A percentile compares a stretch with the other conserved stretches of the same genome.
phyloP scores from a whole-genome alignment of 1,284 basidiomycete species.

The Vanrija humicola region DNA sequence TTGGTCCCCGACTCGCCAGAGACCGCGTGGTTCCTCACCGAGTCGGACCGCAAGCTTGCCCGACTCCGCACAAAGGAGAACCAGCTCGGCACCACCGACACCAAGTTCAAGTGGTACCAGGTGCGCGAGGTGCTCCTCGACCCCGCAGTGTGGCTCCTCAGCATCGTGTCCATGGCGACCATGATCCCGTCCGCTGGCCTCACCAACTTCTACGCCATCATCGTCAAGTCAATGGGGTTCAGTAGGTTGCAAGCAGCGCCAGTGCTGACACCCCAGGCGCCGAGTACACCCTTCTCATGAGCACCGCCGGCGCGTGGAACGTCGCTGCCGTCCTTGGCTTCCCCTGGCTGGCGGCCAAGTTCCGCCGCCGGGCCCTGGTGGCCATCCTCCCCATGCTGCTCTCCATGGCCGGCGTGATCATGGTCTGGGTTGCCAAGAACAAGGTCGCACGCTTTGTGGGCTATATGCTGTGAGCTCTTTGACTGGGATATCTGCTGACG shows the following conservation, averaged over 20 bases:
- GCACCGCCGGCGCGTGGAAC: constrained; percentile 7
- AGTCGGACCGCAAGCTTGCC: constrained; percentile 26
- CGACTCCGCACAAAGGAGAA: constrained; percentile 25
- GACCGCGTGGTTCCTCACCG: constrained; percentile 26
- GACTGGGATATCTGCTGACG: too few relatives aligned
- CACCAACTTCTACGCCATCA: constrained; percentile 7
- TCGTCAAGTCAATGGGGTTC: constrained; percentile 22
- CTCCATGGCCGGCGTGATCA: constrained; percentile 12
- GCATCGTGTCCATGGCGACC: not conserved
- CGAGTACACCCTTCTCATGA: constrained; percentile 16
- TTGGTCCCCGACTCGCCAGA: constrained; percentile 30
- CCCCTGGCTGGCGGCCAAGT: constrained; percentile 14
- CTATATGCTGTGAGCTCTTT: constrained; percentile 6
- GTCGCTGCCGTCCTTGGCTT: constrained; percentile 7
- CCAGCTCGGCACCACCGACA: constrained; percentile 28
- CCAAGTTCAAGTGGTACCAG: constrained; percentile 24
- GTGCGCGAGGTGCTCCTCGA: constrained; percentile 27
- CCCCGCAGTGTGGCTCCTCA: constrained; percentile 1
- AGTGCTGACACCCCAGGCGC: not conserved
- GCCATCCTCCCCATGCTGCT: constrained; percentile 4
- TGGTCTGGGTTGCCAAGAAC: constrained; percentile 14
- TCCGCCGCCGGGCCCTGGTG: constrained; percentile 9
- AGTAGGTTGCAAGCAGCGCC: not conserved
- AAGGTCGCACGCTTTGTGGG: constrained; percentile 1
- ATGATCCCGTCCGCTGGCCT: not conserved